These are phyloP conservation scores for Aspergillus eucalypticola DNA, from an alignment of 2,329 filamentous ascomycete genomes.

Conservation along the genomic window DNA sequence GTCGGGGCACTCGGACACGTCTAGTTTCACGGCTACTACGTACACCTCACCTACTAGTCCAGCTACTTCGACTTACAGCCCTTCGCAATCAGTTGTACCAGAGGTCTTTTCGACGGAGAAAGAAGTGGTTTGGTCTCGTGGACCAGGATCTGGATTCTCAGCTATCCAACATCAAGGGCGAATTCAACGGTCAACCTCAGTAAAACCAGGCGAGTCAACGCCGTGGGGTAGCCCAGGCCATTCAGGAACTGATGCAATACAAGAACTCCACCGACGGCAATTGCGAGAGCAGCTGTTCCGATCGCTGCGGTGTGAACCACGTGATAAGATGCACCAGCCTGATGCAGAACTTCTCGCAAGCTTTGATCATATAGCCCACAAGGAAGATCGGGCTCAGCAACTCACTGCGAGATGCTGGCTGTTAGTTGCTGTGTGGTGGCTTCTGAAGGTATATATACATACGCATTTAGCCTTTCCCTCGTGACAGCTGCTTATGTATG, in stretches of 20 bases:
- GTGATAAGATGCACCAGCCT: conserved; percentile 27
- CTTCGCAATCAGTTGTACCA: background rate
- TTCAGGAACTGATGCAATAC: conserved; percentile 16
- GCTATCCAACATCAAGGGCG: background rate
- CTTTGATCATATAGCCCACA: conserved; percentile 23
- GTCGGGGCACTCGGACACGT: conserved; percentile 21
- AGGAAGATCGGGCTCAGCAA: conserved; percentile 25
- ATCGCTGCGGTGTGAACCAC: conserved; percentile 30
- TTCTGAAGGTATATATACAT: conserved; percentile 27
- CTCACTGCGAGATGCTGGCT: conserved; percentile 33
- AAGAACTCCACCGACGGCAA: conserved; percentile 27
- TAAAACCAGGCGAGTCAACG: background rate
- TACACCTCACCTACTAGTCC: conserved; percentile 13
- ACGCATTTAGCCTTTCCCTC: background rate
- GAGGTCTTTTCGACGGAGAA: background rate
- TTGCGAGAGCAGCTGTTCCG: conserved; percentile 27
- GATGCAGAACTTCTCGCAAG: conserved; percentile 20
- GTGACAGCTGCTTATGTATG: background rate
- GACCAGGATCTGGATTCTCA: background rate
- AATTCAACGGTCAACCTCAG: background rate
- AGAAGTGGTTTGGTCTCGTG: conserved; percentile 3
- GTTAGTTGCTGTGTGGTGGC: conserved; percentile 35
- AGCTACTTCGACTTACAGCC: conserved; percentile 1
- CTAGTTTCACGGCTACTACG: conserved; percentile 11
- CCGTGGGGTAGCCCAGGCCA: background rate